Base-by-base conservation (phyloP, 139 green algal species). In the Parachlorella kessleri region DNA sequence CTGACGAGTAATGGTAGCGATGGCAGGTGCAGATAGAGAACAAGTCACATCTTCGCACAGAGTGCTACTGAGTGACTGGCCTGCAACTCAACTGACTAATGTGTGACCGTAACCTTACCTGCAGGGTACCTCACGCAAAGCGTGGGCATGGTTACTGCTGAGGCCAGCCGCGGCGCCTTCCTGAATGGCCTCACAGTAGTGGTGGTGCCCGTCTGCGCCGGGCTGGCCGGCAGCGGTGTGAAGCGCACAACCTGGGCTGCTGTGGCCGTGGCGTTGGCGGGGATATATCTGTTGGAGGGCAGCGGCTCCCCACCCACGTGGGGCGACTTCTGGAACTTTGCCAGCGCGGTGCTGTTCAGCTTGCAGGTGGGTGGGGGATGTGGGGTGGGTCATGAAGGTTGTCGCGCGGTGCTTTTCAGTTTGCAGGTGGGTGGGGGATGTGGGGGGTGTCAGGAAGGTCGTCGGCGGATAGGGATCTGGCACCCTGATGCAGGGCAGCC, bases 131-230 rank as follows among this genome's bases (percentile, higher is more conserved):
- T 88, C 1, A 89, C 86, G 21, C 93, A 97, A 64, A 78, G 85
- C 42, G 59, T 93, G 7, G 93, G 84, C 2, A 79, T 97, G n/a
- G 36, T 90, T 6, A 87, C 86, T 30, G 89, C 88, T 2, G 89
- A 96, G 30, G 93, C 93, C 0, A 91, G 86, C 0, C 74, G 90
- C 4, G 92, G 85, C 21, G 88, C 81, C 55, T 94, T 97, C 55
- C 85, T 97, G 8, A 90, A 75, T 37, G 90, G 92, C 10, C 92
- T 97, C 79, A 97, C 93, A 14, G 75, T 97, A 3, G 85, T 97
- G 55, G 82, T 89, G 35, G 90, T 96, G 30, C 94, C 94, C 4
- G 64, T 95, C 8, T 68, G 97, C 40, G 90, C 88, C 3, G 92
- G 88, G 32, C 68, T 93, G 14, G 80, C 77, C 24, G 92, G 93